These are phyloP conservation scores for Fusarium chaquense DNA, from an alignment of 2,329 filamentous ascomycete species.

Conservation along the genomic window DNA sequence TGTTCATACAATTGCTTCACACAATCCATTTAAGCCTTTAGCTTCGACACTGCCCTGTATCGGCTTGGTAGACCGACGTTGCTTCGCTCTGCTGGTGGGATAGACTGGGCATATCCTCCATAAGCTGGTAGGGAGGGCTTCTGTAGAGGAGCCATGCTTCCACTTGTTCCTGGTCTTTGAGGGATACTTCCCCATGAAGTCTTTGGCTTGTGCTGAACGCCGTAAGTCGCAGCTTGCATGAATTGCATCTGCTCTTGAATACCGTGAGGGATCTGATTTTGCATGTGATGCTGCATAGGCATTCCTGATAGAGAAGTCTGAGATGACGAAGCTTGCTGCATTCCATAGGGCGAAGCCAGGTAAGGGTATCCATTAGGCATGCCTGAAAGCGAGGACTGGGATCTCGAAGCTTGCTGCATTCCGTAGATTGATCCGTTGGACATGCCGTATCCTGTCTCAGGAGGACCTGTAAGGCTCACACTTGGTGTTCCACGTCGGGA, in stretches of 20 bases:
- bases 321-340: conserved; percentile 12
- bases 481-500: conserved; percentile 25
- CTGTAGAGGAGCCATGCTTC: background rate
- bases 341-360: conserved; percentile 19
- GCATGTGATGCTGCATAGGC: conserved; percentile 14
- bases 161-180: background rate
- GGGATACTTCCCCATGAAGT: conserved; percentile 5
- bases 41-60: conserved; percentile 25
- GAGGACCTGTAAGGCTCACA: conserved; percentile 7
- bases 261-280: conserved; percentile 15
- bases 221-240: conserved; percentile 1
- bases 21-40: background rate
- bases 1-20: background rate
- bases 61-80: conserved; percentile 29
- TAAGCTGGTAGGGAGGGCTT: conserved; percentile 22
- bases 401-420: conserved; percentile 11
- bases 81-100: conserved; percentile 26
- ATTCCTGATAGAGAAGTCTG: background rate
- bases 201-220: background rate
- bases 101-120: conserved; percentile 22
- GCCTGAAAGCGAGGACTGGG: background rate
- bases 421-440: conserved; percentile 9
- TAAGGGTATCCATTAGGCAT: background rate
- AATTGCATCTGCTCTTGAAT: conserved; percentile 28
- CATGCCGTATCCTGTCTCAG: conserved; percentile 1